phyloP scores from a whole-genome alignment of 73 alveolate species.

The Effrenium voratum region DNA sequence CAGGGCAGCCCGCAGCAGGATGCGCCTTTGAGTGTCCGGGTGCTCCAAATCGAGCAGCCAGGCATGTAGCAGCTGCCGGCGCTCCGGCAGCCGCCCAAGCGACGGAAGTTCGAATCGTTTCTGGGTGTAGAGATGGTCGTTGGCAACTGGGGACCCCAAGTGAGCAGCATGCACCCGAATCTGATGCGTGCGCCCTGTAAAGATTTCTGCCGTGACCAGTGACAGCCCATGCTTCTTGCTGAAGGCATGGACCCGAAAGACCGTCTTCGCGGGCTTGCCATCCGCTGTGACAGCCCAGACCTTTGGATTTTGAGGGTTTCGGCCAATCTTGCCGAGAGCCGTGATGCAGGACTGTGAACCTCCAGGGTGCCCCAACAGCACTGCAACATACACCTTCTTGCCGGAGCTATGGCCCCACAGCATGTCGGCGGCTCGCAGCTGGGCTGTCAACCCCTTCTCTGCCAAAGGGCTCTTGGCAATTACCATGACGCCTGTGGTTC shows the following conservation, averaged over 20 bases:
- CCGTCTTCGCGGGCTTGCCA: conserved; percentile 77
- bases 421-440: conserved; percentile 67
- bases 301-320: conserved; percentile 23
- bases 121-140: conserved; percentile 57
- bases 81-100: not conserved
- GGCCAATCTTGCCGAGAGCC: conserved; percentile 36
- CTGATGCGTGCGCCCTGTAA: conserved; percentile 79
- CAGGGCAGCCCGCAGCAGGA: conserved; percentile 41
- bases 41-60: conserved; percentile 53
- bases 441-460: not conserved
- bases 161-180: conserved; percentile 69
- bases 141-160: conserved; percentile 77
- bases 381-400: conserved; percentile 52
- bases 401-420: conserved; percentile 25
- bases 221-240: conserved; percentile 69
- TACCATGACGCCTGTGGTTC: conserved; percentile 87
- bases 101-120: not conserved
- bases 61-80: conserved; percentile 72
- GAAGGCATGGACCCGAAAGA: conserved; percentile 69
- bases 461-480: conserved; percentile 49
- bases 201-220: conserved; percentile 67
- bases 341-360: not conserved
- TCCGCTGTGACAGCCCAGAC: conserved; percentile 69
- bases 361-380: conserved; percentile 70
- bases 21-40: not conserved